phyloP scores from a whole-genome alignment of 2,329 filamentous ascomycete genomes.

The Aaosphaeria pasadenensis region DNA sequence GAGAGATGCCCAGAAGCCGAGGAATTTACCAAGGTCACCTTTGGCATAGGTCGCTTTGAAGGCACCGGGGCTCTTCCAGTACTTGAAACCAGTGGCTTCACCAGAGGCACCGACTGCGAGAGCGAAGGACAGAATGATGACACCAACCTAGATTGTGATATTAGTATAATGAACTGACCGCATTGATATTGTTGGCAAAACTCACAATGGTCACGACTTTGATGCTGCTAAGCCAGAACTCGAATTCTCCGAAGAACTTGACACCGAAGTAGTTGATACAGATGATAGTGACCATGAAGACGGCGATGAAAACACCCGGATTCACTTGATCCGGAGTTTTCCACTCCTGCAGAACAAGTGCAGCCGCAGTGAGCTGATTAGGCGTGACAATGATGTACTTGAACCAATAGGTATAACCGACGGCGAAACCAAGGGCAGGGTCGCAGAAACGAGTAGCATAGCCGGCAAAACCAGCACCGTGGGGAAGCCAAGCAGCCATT shows the following conservation, averaged over 20 bases:
- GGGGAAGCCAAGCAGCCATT: slow-evolving; percentile 80
- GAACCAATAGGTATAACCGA: slow-evolving; percentile 62
- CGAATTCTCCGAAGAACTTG: slow-evolving; percentile 50
- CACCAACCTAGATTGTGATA: slow-evolving; percentile 26
- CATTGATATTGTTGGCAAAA: neutral
- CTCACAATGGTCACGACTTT: slow-evolving; percentile 44
- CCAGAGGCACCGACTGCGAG: slow-evolving; percentile 43
- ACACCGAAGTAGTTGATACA: slow-evolving; percentile 56
- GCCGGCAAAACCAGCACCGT: slow-evolving; percentile 75
- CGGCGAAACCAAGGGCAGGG: slow-evolving; percentile 74
- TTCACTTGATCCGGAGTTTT: slow-evolving; percentile 63
- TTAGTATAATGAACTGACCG: neutral
- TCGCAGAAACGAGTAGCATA: slow-evolving; percentile 79
- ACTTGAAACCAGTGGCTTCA: slow-evolving; percentile 43
- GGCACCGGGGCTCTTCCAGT: slow-evolving; percentile 44
- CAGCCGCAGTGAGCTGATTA: slow-evolving; percentile 79
- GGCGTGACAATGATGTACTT: slow-evolving; percentile 84
- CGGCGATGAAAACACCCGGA: slow-evolving; percentile 74
- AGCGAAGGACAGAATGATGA: slow-evolving; percentile 45
- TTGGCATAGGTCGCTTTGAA: slow-evolving; percentile 40
- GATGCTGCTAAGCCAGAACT: slow-evolving; percentile 48
- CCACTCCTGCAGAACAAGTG: slow-evolving; percentile 79
- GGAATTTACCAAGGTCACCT: slow-evolving; percentile 39
- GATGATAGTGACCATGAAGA: slow-evolving; percentile 45
- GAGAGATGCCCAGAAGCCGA: slow-evolving; percentile 63